Base-by-base conservation (phyloP, 306 rosid genomes). In the Sesbania bispinosa region DNA sequence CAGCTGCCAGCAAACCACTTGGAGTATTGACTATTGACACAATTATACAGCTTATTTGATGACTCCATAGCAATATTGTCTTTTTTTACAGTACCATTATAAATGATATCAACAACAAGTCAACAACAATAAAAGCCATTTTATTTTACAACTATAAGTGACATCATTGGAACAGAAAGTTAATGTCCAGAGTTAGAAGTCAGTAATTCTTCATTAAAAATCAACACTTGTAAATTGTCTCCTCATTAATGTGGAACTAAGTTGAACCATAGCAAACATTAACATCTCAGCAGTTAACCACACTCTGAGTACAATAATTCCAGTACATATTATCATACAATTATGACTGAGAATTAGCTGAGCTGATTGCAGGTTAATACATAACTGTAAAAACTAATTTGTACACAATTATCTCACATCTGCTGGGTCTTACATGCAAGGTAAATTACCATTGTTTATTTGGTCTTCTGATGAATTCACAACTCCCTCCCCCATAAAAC, bases 1-100 rank as follows among this genome's bases (percentile, higher is more conserved):
- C 47, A 8, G 73, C 84, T 19, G 21, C 80, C 41, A 63, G 26
- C n/a, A 66, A 81, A 60, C 53, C 54, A 47, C 58, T 77, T 32
- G 20, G 42, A 50, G 55, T 13, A 60, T 13, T n/a, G n/a, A n/a
- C n/a, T n/a, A n/a, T n/a, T n/a, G n/a, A 73, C 24, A 67, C 41
- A 61, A 41, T 5, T 50, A 36, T 36, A 60, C 35, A 67, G 63
- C n/a, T n/a, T n/a, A n/a, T n/a, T n/a, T n/a, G 65, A 50, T 38
- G 33, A 47, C 16, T n/a, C n/a, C n/a, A n/a, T n/a, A n/a, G n/a
- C n/a, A n/a, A n/a, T n/a, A n/a, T n/a, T n/a, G n/a, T n/a, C n/a
- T n/a, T n/a, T n/a, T n/a, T n/a, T n/a, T n/a, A n/a, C n/a, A n/a
- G n/a, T n/a, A n/a, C n/a, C n/a, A n/a, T n/a, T n/a, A n/a, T n/a